A percentile compares a stretch with the other conserved stretches of the same genome.
Conservation (phyloP, 768 basidiomycete genomes). For the Daedalea quercina region DNA sequence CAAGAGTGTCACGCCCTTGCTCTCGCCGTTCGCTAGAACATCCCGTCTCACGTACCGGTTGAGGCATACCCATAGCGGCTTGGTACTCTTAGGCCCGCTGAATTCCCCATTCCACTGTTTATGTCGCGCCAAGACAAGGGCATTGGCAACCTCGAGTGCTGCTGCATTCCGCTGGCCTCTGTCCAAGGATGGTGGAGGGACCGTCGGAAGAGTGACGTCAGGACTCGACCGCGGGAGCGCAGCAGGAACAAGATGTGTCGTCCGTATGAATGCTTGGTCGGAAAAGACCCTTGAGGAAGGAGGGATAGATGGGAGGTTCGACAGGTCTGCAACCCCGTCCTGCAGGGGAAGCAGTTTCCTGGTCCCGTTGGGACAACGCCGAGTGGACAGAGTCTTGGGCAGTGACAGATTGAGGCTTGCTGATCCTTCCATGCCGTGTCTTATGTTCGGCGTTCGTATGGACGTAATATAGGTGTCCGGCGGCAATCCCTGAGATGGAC, state of each 20-base stretch:
- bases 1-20: conserved; percentile 60
- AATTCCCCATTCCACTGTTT: conserved; percentile 21
- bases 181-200: conserved; percentile 23
- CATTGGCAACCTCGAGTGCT: conserved; percentile 17
- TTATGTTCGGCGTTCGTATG: no score
- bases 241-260: conserved; percentile 51
- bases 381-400: no score
- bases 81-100: conserved; percentile 16
- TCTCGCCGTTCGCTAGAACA: not conserved
- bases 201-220: conserved; percentile 29
- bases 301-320: conserved; percentile 1
- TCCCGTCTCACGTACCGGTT: conserved; percentile 59
- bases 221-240: conserved; percentile 42
- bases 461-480: no score
- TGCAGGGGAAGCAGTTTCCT: no score
- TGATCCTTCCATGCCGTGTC: no score
- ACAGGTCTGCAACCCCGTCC: no score
- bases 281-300: conserved; percentile 30
- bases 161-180: conserved; percentile 23
- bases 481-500: no score
- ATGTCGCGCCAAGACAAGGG: conserved; percentile 26
- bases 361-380: no score
- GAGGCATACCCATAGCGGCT: conserved; percentile 57
- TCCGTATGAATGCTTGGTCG: conserved; percentile 29
- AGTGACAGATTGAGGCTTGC: no score